These are phyloP conservation scores for Triangularia setosa DNA, from an alignment of 2,329 filamentous ascomycete genomes.

Conservation along the genomic window DNA sequence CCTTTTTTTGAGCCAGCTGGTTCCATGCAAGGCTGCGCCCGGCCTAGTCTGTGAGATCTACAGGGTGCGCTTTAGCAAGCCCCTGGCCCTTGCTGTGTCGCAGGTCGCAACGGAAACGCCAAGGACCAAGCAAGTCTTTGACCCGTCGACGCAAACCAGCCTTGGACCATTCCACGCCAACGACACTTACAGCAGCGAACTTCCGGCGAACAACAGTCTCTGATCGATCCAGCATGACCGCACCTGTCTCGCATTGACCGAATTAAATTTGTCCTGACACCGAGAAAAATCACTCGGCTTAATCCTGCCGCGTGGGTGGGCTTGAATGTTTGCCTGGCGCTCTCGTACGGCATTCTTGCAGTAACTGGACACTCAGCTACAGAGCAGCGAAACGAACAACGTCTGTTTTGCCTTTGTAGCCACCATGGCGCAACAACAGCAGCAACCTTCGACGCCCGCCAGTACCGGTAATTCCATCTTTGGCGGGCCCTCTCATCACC, in stretches of 20 bases:
- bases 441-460: constrained; percentile 20
- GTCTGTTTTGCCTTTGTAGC: constrained; percentile 4
- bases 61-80: background rate
- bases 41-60: background rate
- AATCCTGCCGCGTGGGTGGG: background rate
- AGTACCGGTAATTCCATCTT: constrained; percentile 37
- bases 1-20: constrained; percentile 3
- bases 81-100: background rate
- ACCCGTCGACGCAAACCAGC: background rate
- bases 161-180: background rate
- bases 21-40: background rate
- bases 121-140: background rate
- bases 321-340: background rate
- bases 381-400: background rate
- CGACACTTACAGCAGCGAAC: background rate
- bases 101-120: background rate
- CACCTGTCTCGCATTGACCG: background rate
- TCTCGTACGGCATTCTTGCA: background rate
- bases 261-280: background rate
- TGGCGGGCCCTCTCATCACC: constrained; percentile 35
- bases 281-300: background rate
- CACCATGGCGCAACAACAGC: constrained; percentile 22
- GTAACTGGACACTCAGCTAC: background rate
- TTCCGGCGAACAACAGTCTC: background rate
- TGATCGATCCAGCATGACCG: background rate